Evolutionary conservation across 2,329 filamentous ascomycete genomes (phyloP), one percentile per base, ranked within the genome.

Genomic region (Penicillium digitatum): DNA sequence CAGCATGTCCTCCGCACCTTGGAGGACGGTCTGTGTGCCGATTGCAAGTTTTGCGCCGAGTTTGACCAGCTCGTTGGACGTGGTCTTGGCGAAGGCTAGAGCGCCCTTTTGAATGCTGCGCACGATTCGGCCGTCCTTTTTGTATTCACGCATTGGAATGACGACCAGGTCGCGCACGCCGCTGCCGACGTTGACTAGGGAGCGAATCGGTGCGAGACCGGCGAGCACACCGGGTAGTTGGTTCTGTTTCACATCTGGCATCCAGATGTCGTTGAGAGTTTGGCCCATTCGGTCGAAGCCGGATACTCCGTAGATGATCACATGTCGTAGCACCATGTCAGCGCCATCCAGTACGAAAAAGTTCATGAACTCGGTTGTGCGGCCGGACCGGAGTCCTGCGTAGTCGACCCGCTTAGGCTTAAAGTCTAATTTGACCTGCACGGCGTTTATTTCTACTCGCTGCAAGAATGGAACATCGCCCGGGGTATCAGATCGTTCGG

Each of bases 391-490:
- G 3, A 99, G 82, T 3, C 92, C 92, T 0, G 87, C 89, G 65
- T 99, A 99, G 72, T 99, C 93, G 18, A 99, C 90, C n/a, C 90
- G 85, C 74, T 99, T 97, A 9, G 94, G 94, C 72, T 99, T 99
- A 76, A 99, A 99, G 73, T 99, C 94, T 3, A 95, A 84, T 67
- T 88, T 91, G 53, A 99, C 82, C 2, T 86, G 86, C 24, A 99
- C 83, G 4, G 89, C 84, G 61, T 90, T 88, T 44, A 99, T 81
- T 74, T 97, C 94, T 1, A 90, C 87, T 50, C 94, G 84, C 69
- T 97, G 93, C 1, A 99, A 79, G 72, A 96, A 99, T 0, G 90
- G 89, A 7, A 87, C 77, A 52, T 95, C 91, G 43, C 85, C 85
- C 2, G 85, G 81, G 1, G 84, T 82, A 3, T 78, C 74, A 29